These are phyloP conservation scores for Bauhinia variegata DNA, from an alignment of 306 rosid genomes.

Conservation along the genomic window DNA sequence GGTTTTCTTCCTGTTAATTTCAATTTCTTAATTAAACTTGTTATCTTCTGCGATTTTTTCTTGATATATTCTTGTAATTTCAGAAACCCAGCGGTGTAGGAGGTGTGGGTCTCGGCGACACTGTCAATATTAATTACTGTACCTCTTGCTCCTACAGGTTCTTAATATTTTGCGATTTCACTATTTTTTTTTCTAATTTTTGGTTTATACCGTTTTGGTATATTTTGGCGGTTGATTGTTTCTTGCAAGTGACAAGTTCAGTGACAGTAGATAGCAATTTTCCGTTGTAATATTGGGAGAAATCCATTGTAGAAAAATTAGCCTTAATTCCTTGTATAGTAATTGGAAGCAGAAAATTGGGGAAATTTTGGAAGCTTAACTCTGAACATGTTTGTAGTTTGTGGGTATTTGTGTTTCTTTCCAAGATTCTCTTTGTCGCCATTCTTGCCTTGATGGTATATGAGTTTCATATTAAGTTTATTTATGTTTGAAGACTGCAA, in stretches of 20 bases:
- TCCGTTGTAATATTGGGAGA: not conserved
- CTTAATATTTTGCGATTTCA: not conserved
- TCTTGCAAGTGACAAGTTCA: too few relatives aligned
- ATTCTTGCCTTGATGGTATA: not conserved
- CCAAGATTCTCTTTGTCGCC: not conserved
- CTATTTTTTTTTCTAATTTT: not conserved
- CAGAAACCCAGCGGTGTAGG: slow-evolving; percentile 50
- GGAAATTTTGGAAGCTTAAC: not conserved
- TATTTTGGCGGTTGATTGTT: not conserved
- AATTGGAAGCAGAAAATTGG: not conserved
- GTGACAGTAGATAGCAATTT: not conserved
- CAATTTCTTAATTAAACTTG: slow-evolving; percentile 1
- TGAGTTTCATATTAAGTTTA: not conserved
- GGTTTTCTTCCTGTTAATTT: slow-evolving; percentile 35
- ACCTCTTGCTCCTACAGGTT: slow-evolving; percentile 82
- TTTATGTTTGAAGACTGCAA: slow-evolving; percentile 4
- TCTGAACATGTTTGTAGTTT: not conserved
- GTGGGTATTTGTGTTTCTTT: not conserved
- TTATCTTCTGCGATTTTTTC: not conserved
- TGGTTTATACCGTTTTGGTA: not conserved
- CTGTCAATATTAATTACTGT: slow-evolving; percentile 63
- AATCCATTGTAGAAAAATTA: too few relatives aligned
- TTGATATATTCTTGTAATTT: slow-evolving; percentile 13
- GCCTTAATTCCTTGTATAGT: not conserved
- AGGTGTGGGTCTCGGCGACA: slow-evolving; percentile 60